Evolutionary conservation across 768 basidiomycete species (phyloP).

Genomic region (Collybia nuda): DNA sequence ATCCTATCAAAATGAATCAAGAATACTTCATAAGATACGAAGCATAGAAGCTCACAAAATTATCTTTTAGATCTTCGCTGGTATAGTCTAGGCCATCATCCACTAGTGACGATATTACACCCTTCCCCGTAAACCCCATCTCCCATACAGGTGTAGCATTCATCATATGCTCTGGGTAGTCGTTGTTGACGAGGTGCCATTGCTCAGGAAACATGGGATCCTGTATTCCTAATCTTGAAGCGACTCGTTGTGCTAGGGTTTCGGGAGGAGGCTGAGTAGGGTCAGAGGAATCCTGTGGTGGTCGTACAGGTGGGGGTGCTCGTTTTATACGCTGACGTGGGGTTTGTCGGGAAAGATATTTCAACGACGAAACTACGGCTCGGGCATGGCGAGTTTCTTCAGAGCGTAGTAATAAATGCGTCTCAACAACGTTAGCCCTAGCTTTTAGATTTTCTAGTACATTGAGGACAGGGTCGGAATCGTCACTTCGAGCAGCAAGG

Average conservation of each 20-base stretch:
- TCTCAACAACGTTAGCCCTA: constrained; percentile 24
- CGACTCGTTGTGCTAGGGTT: constrained; percentile 12
- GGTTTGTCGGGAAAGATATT: constrained; percentile 59
- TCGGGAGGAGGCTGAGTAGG: constrained; percentile 31
- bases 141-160: constrained; percentile 95
- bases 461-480: constrained; percentile 47
- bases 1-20: constrained; percentile 46
- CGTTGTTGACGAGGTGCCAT: constrained; percentile 94
- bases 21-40: background rate
- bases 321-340: constrained; percentile 72
- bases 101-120: constrained; percentile 83
- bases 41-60: constrained; percentile 71
- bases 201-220: constrained; percentile 86
- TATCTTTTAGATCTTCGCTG: constrained; percentile 81
- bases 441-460: constrained; percentile 43
- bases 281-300: constrained; percentile 12
- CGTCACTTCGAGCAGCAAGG: constrained; percentile 30
- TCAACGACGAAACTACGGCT: constrained; percentile 54
- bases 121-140: constrained; percentile 84
- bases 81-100: constrained; percentile 96
- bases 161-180: constrained; percentile 80
- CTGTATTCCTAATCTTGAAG: constrained; percentile 37
- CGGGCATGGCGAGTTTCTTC: constrained; percentile 35
- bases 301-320: constrained; percentile 63
- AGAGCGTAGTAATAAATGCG: constrained; percentile 31